Evolutionary conservation across 2,329 filamentous ascomycete genomes (phyloP).

Genomic region (Massarina eburnea): DNA sequence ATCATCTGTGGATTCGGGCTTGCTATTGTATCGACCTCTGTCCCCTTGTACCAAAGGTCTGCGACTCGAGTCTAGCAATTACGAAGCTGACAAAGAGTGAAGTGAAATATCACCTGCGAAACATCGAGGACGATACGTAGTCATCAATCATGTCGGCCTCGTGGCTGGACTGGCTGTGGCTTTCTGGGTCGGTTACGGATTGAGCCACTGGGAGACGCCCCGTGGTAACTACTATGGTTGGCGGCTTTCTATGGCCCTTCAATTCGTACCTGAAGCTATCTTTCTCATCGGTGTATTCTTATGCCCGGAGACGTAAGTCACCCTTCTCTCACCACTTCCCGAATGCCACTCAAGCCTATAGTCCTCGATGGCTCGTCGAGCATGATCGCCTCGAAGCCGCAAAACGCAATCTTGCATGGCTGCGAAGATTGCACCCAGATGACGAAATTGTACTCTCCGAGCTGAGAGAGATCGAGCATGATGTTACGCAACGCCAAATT

Average conservation of each 20-base stretch:
- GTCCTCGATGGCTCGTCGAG: constrained; percentile 62
- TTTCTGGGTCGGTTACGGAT: constrained; percentile 60
- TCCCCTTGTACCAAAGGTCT: constrained; percentile 61
- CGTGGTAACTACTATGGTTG: constrained; percentile 54
- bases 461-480: constrained; percentile 51
- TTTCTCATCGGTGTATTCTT: constrained; percentile 56
- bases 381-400: constrained; percentile 50
- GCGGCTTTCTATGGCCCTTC: constrained; percentile 56
- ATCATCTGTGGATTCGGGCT: constrained; percentile 57
- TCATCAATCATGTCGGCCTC: constrained; percentile 62
- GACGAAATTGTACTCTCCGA: constrained; percentile 41
- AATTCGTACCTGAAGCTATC: constrained; percentile 54
- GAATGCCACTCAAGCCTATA: constrained; percentile 18
- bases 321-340: neutral
- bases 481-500: constrained; percentile 44
- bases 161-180: constrained; percentile 57
- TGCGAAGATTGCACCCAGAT: constrained; percentile 46
- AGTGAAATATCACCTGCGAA: constrained; percentile 59
- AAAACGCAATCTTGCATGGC: constrained; percentile 49
- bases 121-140: constrained; percentile 58
- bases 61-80: neutral
- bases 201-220: constrained; percentile 55
- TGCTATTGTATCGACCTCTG: constrained; percentile 58
- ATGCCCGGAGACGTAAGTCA: constrained; percentile 57
- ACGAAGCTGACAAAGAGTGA: neutral